Percentiles rank a stretch among this genome's conserved stretches.
Conservation (phyloP, 1,284 basidiomycete genomes). For the Blastosporella zonata region DNA sequence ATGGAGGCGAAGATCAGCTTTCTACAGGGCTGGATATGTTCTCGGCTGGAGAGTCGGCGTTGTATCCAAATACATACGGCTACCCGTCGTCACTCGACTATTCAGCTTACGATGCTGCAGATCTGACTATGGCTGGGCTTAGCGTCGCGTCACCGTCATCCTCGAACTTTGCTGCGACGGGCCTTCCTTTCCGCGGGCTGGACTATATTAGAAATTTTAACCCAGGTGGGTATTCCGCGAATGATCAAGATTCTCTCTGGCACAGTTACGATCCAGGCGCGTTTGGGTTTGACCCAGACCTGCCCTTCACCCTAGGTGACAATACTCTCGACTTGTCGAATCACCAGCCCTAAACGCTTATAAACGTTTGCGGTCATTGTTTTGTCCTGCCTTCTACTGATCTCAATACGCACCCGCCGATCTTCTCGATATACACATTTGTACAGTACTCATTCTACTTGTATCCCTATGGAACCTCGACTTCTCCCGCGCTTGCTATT, state of each 20-base stretch:
- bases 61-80: constrained; percentile 38
- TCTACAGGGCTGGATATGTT: constrained; percentile 39
- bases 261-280: constrained; percentile 69
- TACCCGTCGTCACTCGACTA: constrained; percentile 51
- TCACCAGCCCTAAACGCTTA: constrained; percentile 18
- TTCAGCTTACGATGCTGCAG: constrained; percentile 41
- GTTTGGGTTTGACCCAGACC: constrained; percentile 71
- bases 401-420: constrained; percentile 4
- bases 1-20: constrained; percentile 35
- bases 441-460: constrained; percentile 15
- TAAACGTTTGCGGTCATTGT: background rate
- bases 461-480: constrained; percentile 12
- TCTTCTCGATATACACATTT: constrained; percentile 7
- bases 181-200: constrained; percentile 74
- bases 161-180: constrained; percentile 60
- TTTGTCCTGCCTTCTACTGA: constrained; percentile 5
- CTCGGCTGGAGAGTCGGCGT: constrained; percentile 30
- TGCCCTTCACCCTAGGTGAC: constrained; percentile 60
- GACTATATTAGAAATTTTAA: constrained; percentile 76
- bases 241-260: constrained; percentile 67
- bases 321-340: constrained; percentile 32
- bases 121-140: constrained; percentile 40
- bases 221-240: constrained; percentile 39
- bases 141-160: constrained; percentile 52
- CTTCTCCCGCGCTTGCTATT: background rate